These are phyloP conservation scores for Kwoniella sp. DNA, from an alignment of 768 basidiomycete genomes.

Conservation along the genomic window DNA sequence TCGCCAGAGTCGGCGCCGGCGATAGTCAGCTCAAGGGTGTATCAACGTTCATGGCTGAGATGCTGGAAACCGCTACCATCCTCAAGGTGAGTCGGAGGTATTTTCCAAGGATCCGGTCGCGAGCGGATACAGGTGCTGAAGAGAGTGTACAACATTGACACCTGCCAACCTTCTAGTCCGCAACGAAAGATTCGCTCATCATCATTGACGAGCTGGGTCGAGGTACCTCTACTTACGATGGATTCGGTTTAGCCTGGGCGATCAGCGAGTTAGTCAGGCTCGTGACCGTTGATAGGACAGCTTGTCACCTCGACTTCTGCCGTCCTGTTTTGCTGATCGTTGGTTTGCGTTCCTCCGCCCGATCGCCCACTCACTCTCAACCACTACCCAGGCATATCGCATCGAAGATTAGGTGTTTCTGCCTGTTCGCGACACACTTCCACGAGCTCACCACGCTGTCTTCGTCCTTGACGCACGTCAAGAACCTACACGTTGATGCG, in stretches of 20 bases:
- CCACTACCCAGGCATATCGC: constrained; percentile 76
- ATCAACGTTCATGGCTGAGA: constrained; percentile 99
- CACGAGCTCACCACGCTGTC: constrained; percentile 93
- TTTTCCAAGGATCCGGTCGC: background rate
- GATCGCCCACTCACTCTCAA: too few relatives aligned
- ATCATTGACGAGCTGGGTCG: constrained; percentile 97
- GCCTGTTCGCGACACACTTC: constrained; percentile 96
- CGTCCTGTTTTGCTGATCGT: too few relatives aligned
- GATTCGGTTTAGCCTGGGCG: constrained; percentile 97
- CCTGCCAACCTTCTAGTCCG: constrained; percentile 64
- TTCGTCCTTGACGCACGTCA: constrained; percentile 80
- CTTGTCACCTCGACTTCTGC: too few relatives aligned
- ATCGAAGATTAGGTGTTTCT: constrained; percentile 86
- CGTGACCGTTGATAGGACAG: background rate
- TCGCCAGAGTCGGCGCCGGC: constrained; percentile 94
- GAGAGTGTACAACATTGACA: background rate
- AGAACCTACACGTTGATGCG: constrained; percentile 93
- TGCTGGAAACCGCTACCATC: constrained; percentile 97
- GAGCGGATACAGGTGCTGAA: background rate
- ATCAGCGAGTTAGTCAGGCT: constrained; percentile 79
- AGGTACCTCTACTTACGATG: constrained; percentile 96
- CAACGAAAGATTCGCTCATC: constrained; percentile 86
- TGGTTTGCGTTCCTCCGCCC: background rate
- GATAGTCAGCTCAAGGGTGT: constrained; percentile 98
- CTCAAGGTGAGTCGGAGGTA: constrained; percentile 65